Base-by-base conservation (phyloP, 805 yeast genomes). In the Hanseniaspora mollemarum region DNA sequence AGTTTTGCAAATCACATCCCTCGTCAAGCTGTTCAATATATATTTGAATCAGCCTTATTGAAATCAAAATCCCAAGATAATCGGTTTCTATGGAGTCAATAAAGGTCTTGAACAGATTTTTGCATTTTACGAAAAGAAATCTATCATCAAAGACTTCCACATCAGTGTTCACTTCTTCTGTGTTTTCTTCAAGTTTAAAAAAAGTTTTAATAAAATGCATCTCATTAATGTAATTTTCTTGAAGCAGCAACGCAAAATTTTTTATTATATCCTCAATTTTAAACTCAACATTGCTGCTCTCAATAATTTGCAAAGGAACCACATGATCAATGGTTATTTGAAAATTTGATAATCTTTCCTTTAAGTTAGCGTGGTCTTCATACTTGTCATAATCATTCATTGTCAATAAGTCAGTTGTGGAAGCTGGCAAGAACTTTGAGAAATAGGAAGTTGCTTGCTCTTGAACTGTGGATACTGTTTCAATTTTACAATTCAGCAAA, bases 11-110 rank as follows among this genome's bases (percentile, higher is more conserved):
- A 24, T 22, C 29, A 15, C 18, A 38, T 16, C 15, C 19, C 8
- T 33, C 13, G 12, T 40, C 40, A 13, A 22, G 7, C 2, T 41
- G 62, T 80, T 67, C 4, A 55, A 78, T 81, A 50, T 74, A 73
- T 54, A 73, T 71, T 55, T 85, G 88, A 1, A 80, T 71, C 28
- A 87, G 64, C 46, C 95, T 70, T 28, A 90, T 84, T 58, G 83
- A 76, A 5, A 87, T 71, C 42, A 92, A 67, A 1, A 87, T 69
- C 0, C 95, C 96, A 63, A 80, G 84, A 1, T 80, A 75, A 62
- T 92, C 98, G 60, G 13, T 4, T 4, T 70, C 80, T 1, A 77
- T 71, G 3, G 63, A 59, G 10, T 42, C 67, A 24, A 46, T 53
- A 31, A 60, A 62, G 46, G 58, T 73, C 50, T 71, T 70, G 10